These are phyloP conservation scores for Tulasnella sp. DNA, from an alignment of 768 basidiomycete species.

Conservation along the genomic window DNA sequence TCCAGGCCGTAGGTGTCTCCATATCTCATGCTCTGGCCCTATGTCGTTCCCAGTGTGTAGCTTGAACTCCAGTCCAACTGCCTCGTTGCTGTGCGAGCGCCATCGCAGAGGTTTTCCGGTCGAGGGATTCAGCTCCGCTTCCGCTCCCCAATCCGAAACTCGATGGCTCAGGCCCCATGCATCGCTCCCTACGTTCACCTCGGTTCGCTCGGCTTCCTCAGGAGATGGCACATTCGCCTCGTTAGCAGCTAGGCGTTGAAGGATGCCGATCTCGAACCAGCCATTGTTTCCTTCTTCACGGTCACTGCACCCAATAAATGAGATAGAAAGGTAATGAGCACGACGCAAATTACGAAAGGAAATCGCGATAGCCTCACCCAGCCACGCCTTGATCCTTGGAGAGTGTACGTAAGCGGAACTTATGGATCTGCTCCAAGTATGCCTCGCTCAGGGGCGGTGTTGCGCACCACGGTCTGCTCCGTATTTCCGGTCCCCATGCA, in stretches of 20 bases:
- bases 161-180: background rate
- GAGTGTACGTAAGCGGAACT: background rate
- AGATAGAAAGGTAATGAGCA: too few species aligned
- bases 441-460: background rate
- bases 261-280: constrained; percentile 11
- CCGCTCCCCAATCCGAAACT: too few species aligned
- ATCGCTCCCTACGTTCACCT: background rate
- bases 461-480: background rate
- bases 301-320: too few species aligned
- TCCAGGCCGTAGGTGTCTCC: background rate
- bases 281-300: background rate
- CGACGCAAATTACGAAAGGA: too few species aligned
- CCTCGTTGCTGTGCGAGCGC: background rate
- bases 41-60: background rate
- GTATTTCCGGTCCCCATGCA: background rate
- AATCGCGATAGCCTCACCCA: background rate
- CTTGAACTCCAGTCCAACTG: background rate
- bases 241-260: background rate
- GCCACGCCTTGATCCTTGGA: constrained; percentile 9
- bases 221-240: too few species aligned
- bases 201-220: too few species aligned
- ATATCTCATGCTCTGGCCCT: constrained; percentile 7
- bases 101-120: background rate
- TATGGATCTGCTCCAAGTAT: background rate
- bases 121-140: too few species aligned